Evolutionary conservation across 192 early-diverging fungal species (phyloP), one percentile per base, ranked within the genome.

Genomic region (Coemansia sp.): DNA sequence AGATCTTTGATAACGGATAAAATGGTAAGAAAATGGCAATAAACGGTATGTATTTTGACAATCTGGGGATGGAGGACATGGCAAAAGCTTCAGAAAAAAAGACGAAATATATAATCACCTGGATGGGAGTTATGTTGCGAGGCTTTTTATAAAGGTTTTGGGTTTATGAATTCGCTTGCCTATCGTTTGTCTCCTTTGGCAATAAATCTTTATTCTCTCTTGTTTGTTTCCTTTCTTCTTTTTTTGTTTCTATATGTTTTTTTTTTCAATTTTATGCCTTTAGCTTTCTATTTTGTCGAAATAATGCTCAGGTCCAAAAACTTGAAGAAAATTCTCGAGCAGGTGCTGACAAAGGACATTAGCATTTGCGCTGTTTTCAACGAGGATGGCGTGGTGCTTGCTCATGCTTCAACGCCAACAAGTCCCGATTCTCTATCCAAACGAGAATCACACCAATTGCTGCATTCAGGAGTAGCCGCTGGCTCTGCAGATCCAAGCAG

Each of bases 271-370:
- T 43, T 49, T 62, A 39, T 47, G 4, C 63, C n/a, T 15, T 43
- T 42, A 26, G 26, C 37, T 55, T 57, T 7, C 41, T 21, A 8
- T 16, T 58, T 57, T 36, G 46, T 43, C 41, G 7, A 5, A 16
- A 11, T 16, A 41, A 80, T 80, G 78, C 72, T 80, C 19, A 65
- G 78, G 62, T 80, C 78, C 18, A 74, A 74, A 54, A 74, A 80
- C 42, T 56, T 80, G 32, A 74, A 72, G 58, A 61, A 52, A 41
- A 71, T 80, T 49, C 59, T 80, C 16, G 78, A 80, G 66, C 78
- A 80, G 62, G 72, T 72, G 12, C 60, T 80, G 49, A 72, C 78
- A 4, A 67, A 58, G 18, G 78, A 80, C 46, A 67, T 80, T 47
- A 43, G 69, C 12, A 47, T 72, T 6, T 80, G 78, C 40, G 78